These are phyloP conservation scores for Pseudohalonectria lignicola DNA, from an alignment of 2,329 filamentous ascomycete species.

Conservation along the genomic window DNA sequence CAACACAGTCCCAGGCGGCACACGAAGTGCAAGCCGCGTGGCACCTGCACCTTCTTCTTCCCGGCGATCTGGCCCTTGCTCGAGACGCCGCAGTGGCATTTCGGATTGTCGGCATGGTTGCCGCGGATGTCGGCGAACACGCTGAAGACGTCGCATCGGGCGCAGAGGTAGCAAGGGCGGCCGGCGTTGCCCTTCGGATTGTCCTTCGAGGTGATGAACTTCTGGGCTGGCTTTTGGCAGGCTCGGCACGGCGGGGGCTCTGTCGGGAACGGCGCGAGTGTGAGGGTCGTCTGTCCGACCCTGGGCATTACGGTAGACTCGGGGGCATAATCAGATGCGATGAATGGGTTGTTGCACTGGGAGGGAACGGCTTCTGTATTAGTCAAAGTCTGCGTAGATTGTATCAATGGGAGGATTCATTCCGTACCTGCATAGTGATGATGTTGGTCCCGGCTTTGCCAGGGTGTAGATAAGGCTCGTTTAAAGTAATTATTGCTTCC, in stretches of 20 bases:
- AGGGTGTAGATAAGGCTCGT: too few species aligned
- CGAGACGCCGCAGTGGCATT: not conserved
- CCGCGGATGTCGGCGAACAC: not conserved
- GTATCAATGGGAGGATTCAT: too few species aligned
- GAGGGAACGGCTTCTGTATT: too few species aligned
- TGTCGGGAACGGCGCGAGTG: not conserved
- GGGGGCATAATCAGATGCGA: too few species aligned
- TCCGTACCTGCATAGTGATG: too few species aligned
- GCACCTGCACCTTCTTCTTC: not conserved
- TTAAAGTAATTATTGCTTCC: too few species aligned
- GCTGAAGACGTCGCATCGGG: not conserved
- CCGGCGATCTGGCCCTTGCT: not conserved
- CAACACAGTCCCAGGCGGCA: not conserved
- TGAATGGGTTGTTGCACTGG: too few species aligned
- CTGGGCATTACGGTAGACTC: too few species aligned
- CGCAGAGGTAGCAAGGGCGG: not conserved
- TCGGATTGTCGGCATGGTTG: not conserved
- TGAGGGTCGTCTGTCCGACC: too few species aligned
- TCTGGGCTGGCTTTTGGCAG: not conserved
- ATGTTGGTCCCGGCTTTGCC: too few species aligned
- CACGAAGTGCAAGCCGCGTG: not conserved
- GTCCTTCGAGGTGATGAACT: not conserved
- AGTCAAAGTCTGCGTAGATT: too few species aligned
- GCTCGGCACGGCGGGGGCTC: not conserved
- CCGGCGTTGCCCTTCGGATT: not conserved